Base-by-base conservation (phyloP, 164 flowering plant genomes). In the Echeveria elegans region DNA sequence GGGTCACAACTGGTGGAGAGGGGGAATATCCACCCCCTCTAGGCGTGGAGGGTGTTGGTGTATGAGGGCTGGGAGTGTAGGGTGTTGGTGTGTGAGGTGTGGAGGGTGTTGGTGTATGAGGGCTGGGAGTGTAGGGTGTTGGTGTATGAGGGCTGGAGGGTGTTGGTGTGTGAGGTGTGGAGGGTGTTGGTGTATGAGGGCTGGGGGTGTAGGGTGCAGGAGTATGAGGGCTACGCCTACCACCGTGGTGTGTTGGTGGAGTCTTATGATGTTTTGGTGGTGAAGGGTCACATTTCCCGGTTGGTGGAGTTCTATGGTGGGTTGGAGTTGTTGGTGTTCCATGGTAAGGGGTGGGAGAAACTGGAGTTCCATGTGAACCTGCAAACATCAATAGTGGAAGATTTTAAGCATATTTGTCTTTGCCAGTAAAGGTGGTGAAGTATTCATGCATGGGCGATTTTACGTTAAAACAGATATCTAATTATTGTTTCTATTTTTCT, bases 1-100 rank as follows among this genome's bases (percentile, higher is more conserved):
- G 69, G 29, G 80, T 62, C 36, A 72, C 72, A 14, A 37, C 24
- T 37, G 86, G 87, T 53, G 89, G 81, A 21, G 80, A 64, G 58
- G 66, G 68, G 62, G 70, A 64, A 73, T 71, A 65, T 4, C 77
- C 76, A 36, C 81, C 76, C n/a, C 80, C 77, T 7, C 75, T 70
- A 34, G 37, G 37, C 37, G 37, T 34, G 37, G 37, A 34, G 7
- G 37, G 37, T 34, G n/a, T n/a, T n/a, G n/a, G n/a, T n/a, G n/a
- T n/a, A n/a, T n/a, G n/a, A n/a, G n/a, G n/a, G n/a, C n/a, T n/a
- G n/a, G n/a, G n/a, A n/a, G n/a, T n/a, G n/a, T n/a, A 5, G 6
- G 38, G 38, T 36, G 38, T 36, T 36, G 38, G 41, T 38, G 41
- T 38, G 12, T 38, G 6, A 5, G 77, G 70, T 48, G 82, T 72